A percentile compares a stretch with the other conserved stretches of the same genome.
Conservation (phyloP, 1,139 yeast genomes). For the Taphrina wiesneri region DNA sequence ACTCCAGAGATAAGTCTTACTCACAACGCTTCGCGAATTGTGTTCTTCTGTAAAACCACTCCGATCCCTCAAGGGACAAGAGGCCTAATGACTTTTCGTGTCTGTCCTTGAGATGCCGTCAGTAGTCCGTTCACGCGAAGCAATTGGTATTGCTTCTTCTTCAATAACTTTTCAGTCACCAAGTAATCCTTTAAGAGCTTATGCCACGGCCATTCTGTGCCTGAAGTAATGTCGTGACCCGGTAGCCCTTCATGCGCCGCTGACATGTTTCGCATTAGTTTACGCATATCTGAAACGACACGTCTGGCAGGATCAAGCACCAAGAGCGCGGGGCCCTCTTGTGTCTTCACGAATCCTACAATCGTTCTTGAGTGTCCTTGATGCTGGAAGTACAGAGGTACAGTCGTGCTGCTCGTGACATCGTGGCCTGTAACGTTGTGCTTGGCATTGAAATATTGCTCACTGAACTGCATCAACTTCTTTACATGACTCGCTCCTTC, state of each 20-base stretch:
- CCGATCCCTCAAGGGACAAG: background rate
- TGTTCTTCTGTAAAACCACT: no score
- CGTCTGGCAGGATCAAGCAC: conserved; percentile 30
- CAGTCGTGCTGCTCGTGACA: background rate
- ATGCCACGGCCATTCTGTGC: background rate
- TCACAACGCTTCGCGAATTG: no score
- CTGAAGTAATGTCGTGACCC: background rate
- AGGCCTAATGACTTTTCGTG: conserved; percentile 9
- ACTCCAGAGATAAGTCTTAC: no score
- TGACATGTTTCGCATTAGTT: background rate
- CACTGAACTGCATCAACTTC: conserved; percentile 8
- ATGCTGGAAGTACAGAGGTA: conserved; percentile 28
- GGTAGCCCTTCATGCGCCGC: no score
- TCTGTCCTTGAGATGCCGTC: background rate
- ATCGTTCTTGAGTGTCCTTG: conserved; percentile 32
- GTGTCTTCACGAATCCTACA: conserved; percentile 5
- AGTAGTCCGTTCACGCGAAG: conserved; percentile 16
- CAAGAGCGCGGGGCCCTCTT: conserved; percentile 3
- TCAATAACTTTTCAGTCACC: background rate
- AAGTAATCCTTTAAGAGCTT: background rate
- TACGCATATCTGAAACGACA: background rate
- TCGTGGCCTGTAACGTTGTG: background rate
- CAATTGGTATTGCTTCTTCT: conserved; percentile 5
- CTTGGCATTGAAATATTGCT: conserved; percentile 1
- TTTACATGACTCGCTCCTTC: background rate